A percentile compares a stretch with the other conserved stretches of the same genome.
Conservation (phyloP, 1,284 basidiomycete genomes). For the Austroboletus novae-zelandiae region DNA sequence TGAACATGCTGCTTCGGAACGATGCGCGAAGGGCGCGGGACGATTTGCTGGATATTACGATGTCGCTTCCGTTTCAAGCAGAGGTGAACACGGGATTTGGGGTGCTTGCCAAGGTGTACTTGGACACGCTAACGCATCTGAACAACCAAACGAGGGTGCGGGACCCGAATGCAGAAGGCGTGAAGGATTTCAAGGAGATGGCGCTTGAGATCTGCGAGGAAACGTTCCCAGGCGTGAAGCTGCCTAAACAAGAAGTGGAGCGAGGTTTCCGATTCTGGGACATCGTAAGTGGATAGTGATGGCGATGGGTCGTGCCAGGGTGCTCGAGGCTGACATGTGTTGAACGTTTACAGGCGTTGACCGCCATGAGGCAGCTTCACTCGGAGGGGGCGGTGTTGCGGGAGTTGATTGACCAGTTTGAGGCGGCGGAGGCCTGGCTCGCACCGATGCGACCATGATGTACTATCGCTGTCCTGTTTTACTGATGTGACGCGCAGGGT, state of each 20-base stretch:
- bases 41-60: conserved; percentile 89
- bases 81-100: conserved; percentile 99
- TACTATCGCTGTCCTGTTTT: background rate
- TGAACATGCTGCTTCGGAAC: conserved; percentile 89
- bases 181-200: conserved; percentile 80
- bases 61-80: conserved; percentile 89
- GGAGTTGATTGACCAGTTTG: conserved; percentile 91
- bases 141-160: conserved; percentile 76
- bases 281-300: conserved; percentile 61
- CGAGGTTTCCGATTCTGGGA: conserved; percentile 99
- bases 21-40: conserved; percentile 87
- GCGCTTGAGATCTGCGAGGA: conserved; percentile 92
- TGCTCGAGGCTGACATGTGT: conserved; percentile 24
- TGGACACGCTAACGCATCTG: conserved; percentile 88
- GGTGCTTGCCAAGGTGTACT: conserved; percentile 93
- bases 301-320: background rate
- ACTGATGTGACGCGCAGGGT: conserved; percentile 1
- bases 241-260: conserved; percentile 85
- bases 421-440: conserved; percentile 91
- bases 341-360: conserved; percentile 63
- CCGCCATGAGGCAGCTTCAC: conserved; percentile 85
- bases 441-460: conserved; percentile 81
- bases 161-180: conserved; percentile 72
- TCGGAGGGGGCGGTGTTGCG: conserved; percentile 76
- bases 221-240: conserved; percentile 90